Percentiles rank a stretch among this genome's conserved stretches.
These are phyloP conservation scores for Tricholoma sp. DNA, from an alignment of 768 basidiomycete genomes.

Conservation along the genomic window DNA sequence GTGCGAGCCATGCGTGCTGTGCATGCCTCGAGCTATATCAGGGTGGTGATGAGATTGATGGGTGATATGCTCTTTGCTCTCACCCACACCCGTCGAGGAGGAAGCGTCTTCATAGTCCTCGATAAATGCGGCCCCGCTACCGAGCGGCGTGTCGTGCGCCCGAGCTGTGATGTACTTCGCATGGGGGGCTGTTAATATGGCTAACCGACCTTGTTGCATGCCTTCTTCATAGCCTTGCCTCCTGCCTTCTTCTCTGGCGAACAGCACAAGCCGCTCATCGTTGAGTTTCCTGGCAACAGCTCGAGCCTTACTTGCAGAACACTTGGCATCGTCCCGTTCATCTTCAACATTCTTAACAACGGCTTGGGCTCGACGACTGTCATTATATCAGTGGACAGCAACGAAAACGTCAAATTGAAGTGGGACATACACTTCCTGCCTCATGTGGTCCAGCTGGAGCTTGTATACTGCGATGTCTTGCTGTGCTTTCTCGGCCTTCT, in stretches of 20 bases:
- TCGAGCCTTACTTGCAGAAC: slow-evolving; percentile 35
- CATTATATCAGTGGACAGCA: neutral
- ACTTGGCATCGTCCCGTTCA: slow-evolving; percentile 29
- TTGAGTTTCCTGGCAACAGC: slow-evolving; percentile 50
- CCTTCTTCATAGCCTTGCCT: slow-evolving; percentile 41
- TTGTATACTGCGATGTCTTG: slow-evolving; percentile 23
- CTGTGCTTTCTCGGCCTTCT: slow-evolving; percentile 19
- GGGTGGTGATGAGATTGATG: neutral
- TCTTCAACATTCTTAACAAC: slow-evolving; percentile 21
- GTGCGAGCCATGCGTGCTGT: neutral
- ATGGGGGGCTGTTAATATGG: neutral
- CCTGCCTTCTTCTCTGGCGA: slow-evolving; percentile 55
- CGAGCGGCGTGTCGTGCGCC: slow-evolving; percentile 10
- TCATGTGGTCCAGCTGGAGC: slow-evolving; percentile 20
- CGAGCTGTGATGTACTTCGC: slow-evolving; percentile 7
- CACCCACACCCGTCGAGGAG: neutral
- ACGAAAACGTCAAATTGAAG: neutral
- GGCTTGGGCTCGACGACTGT: slow-evolving; percentile 22
- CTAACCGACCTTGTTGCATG: slow-evolving; percentile 39
- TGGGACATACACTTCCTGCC: slow-evolving; percentile 24
- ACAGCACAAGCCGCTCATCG: slow-evolving; percentile 43
- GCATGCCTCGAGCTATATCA: slow-evolving; percentile 3
- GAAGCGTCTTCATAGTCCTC: slow-evolving; percentile 9
- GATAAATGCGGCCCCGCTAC: slow-evolving; percentile 10
- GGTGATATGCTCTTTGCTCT: neutral